Conservation (phyloP, 2,329 filamentous ascomycete genomes). For the Ceratocystis papillata region DNA sequence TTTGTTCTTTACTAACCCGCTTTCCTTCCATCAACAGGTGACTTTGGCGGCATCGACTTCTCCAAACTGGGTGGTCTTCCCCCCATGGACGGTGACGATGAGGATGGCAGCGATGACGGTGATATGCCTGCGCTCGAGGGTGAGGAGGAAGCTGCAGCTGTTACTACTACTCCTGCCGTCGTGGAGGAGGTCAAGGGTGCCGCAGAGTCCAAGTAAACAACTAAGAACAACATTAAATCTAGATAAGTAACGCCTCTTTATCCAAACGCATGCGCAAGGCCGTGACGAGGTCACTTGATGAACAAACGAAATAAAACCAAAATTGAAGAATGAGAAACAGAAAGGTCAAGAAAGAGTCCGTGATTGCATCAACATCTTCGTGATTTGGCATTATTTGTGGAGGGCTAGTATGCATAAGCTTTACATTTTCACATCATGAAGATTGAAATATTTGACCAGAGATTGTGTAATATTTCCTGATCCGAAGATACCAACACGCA, state of each 20-base stretch:
- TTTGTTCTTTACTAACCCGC: neutral
- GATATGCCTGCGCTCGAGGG: conserved; percentile 74
- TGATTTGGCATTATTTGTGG: too few species aligned
- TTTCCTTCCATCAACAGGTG: conserved; percentile 35
- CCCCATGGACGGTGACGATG: conserved; percentile 36
- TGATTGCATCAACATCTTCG: too few species aligned
- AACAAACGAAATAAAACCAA: neutral
- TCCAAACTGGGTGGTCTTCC: conserved; percentile 60
- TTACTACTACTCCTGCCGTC: conserved; percentile 16
- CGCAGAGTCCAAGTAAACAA: conserved; percentile 13
- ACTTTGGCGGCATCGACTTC: conserved; percentile 85
- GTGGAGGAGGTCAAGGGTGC: conserved; percentile 8
- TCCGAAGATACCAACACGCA: neutral
- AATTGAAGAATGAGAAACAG: neutral
- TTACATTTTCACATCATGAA: too few species aligned
- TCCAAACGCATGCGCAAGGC: neutral
- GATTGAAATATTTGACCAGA: neutral
- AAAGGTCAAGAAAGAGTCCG: too few species aligned
- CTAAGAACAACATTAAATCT: conserved; percentile 10
- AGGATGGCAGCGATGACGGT: conserved; percentile 52
- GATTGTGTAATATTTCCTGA: conserved; percentile 5
- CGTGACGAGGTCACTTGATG: neutral
- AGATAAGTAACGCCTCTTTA: conserved; percentile 5
- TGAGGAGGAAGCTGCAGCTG: conserved; percentile 31
- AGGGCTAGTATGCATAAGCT: too few species aligned